Base-by-base conservation (phyloP, 345 rosid genomes). In the Eucalyptus erythrocorys region DNA sequence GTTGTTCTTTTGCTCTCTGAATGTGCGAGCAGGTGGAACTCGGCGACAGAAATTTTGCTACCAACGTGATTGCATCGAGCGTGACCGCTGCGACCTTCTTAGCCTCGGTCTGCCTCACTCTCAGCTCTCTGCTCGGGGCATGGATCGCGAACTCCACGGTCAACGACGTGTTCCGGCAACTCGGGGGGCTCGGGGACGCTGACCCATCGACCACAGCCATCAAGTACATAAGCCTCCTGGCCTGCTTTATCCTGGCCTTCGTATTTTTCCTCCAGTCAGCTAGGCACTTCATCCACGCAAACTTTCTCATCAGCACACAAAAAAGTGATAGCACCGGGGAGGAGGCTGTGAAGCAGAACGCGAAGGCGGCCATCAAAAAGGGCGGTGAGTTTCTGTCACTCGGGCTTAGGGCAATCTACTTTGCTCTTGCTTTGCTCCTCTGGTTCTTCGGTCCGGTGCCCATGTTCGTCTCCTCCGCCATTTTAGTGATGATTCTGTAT, bases 41-140 rank as follows among this genome's bases (percentile, higher is more conserved):
- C 8, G 92, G 86, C 10, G 89, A 92, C 17, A 90, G 87, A 7
- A 87, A 91, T 45, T 21, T 90, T 34, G 98, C 95, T n/a, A 55
- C 95, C 7, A 87, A 91, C 3, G 97, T 95, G 55, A 91, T 96
- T 7, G 85, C 93, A 2, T 90, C 94, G 34, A 96, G 93, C 90
- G 93, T 89, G 53, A 92, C 98, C 21, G 95, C 97, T 45, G 94
- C 98, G 88, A 96, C 97, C 4, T 95, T 90, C 88, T 87, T 96
- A 55, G 92, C 93, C 5, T 90, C 99, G 57, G 90, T 96, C 79
- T 92, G 95, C 89, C 90, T 96, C 59, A 95, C 97, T 15, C 87
- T 97, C n/a, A 91, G 98, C 90, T 96, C 97, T 86, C 93, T 97
- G 1, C 94, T 97, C 48, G 99, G 98, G 32, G 96, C 98, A 11